Base-by-base conservation (phyloP, 306 rosid species). In the Quercus alba region DNA sequence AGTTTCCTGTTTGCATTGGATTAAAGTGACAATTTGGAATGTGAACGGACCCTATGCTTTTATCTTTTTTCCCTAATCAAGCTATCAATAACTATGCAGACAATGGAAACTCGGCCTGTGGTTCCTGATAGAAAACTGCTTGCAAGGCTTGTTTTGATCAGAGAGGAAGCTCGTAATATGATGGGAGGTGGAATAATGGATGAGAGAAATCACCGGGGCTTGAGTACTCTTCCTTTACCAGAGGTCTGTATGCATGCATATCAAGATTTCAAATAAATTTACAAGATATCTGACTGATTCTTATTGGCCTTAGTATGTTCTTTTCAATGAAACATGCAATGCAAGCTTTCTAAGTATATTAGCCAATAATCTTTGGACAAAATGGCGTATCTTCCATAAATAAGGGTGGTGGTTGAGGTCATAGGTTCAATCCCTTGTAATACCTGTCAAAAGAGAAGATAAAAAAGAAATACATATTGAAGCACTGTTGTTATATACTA, bases 101-200 rank as follows among this genome's bases (percentile, higher is more conserved):
- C 99, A 30, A 93, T 93, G 99, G 99, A 95, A 88, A 91, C 91
- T 83, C 93, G 98, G 41, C 94, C 97, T 28, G 84, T 86, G 79
- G 91, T 95, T 70, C 97, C 98, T 1, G 98, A 95, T 82, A 89
- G 97, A 56, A 95, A 86, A 85, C 87, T 93, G 70, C 99, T 93
- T 68, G 97, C 99, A 68, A 91, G 98, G 83, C 99, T 95, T 83
- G 99, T 93, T 93, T 90, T 95, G 80, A 90, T 95, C 51, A 90
- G 99, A 85, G 99, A 95, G 89, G 98, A 95, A 89, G 92, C 99
- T 73, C 94, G 96, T 55, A 87, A 93, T 85, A 93, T 93, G 97
- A 94, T 94, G 99, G 97, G 99, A 81, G 99, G 97, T 72, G 98
- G 97, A 51, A 81, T 95, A 81, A 80, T 93, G 86, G 99, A 93